Evolutionary conservation across 768 basidiomycete genomes (phyloP), one percentile per base, ranked within the genome.

Genomic region (Dacryopinax spathularia): DNA sequence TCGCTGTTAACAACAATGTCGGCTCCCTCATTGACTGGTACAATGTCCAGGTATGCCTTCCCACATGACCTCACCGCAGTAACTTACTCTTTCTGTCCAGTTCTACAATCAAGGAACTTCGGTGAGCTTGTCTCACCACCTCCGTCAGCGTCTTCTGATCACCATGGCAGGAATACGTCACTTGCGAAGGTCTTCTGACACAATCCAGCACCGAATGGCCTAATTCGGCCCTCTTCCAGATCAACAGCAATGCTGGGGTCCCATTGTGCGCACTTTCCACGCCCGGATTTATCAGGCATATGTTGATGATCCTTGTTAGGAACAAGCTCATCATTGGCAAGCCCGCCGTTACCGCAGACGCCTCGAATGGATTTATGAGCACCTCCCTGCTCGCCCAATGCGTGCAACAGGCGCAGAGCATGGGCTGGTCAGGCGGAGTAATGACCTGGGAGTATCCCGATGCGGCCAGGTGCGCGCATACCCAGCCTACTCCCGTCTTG

Each of bases 161-260:
- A n/a, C n/a, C n/a, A n/a, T n/a, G n/a, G n/a, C n/a, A n/a, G 25
- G 86, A 86, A 68, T 88, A 87, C 70, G 83, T 82, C 5, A 84
- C 83, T 31, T 88, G 86, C 70, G 60, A 70, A 22, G 79, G 78
- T 36, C 80, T 91, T 31, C 73, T 89, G 56, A 82, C 75, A 2
- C 71, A 78, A 0, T 87, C 85, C 6, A 83, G 84, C 2, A 76
- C 72, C 62, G 71, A 75, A 37, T 88, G 83, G 82, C 88, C 87
- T 7, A 62, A 83, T 36, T 79, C 84, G 0, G 78, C 86, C 0
- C 74, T 82, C 34, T 79, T 82, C 70, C 74, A 82, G 66, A 80
- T 82, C 62, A 73, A 75, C 20, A 66, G 66, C 1, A 68, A 67
- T 60, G 69, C 70, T 20, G 69, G 69, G 33, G 70, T 76, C 12